A percentile compares a stretch with the other conserved stretches of the same genome.
Conservation (phyloP, 148 eudicot species). For the Camellia japonica region DNA sequence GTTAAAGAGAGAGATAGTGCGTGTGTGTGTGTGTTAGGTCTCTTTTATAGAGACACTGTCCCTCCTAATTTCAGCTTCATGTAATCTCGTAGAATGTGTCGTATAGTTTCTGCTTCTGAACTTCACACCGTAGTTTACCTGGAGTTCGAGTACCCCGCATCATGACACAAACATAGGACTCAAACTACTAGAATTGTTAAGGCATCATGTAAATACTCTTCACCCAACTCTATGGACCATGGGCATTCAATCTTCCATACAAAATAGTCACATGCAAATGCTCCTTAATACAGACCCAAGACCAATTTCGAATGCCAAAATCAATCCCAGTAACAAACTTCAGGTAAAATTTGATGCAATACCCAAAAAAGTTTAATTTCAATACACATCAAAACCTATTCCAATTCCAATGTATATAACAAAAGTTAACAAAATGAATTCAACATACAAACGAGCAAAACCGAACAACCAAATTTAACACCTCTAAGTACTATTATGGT, state of each 20-base stretch:
- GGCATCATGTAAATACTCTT: background rate
- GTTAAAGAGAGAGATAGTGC: too few species aligned
- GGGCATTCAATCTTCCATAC: background rate
- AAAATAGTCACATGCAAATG: background rate
- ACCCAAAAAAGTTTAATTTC: background rate
- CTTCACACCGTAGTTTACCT: background rate
- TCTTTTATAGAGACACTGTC: background rate
- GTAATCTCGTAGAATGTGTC: too few species aligned
- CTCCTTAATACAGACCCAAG: background rate
- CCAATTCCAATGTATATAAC: background rate
- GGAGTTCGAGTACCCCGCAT: background rate
- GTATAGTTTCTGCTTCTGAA: background rate
- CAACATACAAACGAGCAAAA: background rate
- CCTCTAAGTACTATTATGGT: background rate
- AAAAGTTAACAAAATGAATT: background rate
- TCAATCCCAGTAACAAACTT: too few species aligned
- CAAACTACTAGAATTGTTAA: background rate
- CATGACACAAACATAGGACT: background rate
- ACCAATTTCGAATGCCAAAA: background rate
- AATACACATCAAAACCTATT: background rate
- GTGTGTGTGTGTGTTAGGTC: too few species aligned
- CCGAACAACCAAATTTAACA: background rate
- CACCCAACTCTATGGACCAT: background rate
- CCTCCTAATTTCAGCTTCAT: too few species aligned
- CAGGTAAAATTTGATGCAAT: background rate